A percentile compares a stretch with the other conserved stretches of the same genome.
Conservation (phyloP, 306 rosid genomes). For the Senna tora region DNA sequence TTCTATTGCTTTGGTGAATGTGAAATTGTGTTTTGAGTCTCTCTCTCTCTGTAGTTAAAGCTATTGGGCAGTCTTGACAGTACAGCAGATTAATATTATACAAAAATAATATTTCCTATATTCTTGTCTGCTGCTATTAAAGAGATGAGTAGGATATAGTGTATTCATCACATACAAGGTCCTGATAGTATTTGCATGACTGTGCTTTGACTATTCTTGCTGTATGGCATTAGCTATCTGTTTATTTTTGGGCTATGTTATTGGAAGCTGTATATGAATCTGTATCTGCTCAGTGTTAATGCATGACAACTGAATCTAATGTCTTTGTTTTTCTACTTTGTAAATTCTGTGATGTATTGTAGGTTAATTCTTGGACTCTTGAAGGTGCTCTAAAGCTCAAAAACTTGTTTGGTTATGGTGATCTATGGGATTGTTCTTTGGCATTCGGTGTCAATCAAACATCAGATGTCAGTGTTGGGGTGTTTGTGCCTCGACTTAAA, state of each 20-base stretch:
- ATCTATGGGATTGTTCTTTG: constrained; percentile 91
- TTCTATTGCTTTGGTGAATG: constrained; percentile 6
- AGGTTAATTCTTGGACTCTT: constrained; percentile 87
- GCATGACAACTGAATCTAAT: constrained; percentile 14
- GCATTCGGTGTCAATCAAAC: constrained; percentile 88
- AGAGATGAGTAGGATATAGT: constrained; percentile 15
- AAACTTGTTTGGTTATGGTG: constrained; percentile 90
- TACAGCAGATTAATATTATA: neutral
- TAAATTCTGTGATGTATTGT: constrained; percentile 47
- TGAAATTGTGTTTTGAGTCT: constrained; percentile 10
- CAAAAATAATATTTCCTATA: neutral
- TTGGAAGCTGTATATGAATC: constrained; percentile 28
- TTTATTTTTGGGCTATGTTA: constrained; percentile 22
- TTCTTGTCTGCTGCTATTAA: constrained; percentile 10
- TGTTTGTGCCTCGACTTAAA: constrained; percentile 71
- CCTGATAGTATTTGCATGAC: neutral
- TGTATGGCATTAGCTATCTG: neutral
- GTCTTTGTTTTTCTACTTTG: constrained; percentile 16
- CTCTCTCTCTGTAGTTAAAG: neutral
- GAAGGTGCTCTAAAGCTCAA: constrained; percentile 85
- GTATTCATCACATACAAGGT: neutral
- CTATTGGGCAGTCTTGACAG: neutral
- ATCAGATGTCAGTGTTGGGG: constrained; percentile 85
- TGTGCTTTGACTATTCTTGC: constrained; percentile 1
- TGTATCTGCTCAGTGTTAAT: constrained; percentile 19